A percentile compares a stretch with the other conserved stretches of the same genome.
Evolutionary conservation across 1,139 yeast genomes (phyloP).

Genomic region (Kodamaea sp.): DNA sequence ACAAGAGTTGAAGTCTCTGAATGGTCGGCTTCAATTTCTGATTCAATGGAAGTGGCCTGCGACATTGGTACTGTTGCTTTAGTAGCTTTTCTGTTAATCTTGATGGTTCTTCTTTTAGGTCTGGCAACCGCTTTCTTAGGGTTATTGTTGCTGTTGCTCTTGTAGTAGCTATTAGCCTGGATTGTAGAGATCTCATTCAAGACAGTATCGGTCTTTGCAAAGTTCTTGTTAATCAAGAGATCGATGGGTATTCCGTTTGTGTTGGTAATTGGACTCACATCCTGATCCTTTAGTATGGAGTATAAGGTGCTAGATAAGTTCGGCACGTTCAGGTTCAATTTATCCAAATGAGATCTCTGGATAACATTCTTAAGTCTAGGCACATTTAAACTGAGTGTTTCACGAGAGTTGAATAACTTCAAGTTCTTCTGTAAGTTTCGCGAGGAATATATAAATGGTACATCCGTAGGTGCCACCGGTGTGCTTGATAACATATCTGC

Average conservation of each 20-base stretch:
- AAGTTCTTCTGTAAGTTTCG: slow-evolving; percentile 66
- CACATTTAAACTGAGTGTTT: slow-evolving; percentile 69
- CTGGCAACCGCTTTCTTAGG: slow-evolving; percentile 27
- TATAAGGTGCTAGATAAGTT: slow-evolving; percentile 41
- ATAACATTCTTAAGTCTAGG: slow-evolving; percentile 58
- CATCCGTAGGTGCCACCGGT: slow-evolving; percentile 10
- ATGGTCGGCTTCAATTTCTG: slow-evolving; percentile 3
- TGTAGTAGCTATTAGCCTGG: slow-evolving; percentile 46
- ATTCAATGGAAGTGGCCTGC: background rate
- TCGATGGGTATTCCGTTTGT: slow-evolving; percentile 43
- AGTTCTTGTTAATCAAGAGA: slow-evolving; percentile 30
- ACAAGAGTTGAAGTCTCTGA: slow-evolving; percentile 19
- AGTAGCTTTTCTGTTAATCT: slow-evolving; percentile 28
- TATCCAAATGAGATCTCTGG: slow-evolving; percentile 54
- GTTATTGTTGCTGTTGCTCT: slow-evolving; percentile 25
- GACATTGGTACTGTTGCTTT: slow-evolving; percentile 9
- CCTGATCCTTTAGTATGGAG: slow-evolving; percentile 23
- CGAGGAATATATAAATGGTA: slow-evolving; percentile 23
- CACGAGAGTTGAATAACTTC: slow-evolving; percentile 73
- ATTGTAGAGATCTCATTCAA: slow-evolving; percentile 48
- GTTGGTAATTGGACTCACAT: slow-evolving; percentile 10
- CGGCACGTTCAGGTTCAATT: slow-evolving; percentile 39
- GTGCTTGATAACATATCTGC: slow-evolving; percentile 4
- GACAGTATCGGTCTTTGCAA: slow-evolving; percentile 36
- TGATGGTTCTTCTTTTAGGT: slow-evolving; percentile 53